These are phyloP conservation scores for Corchorus olitorius DNA, from an alignment of 345 rosid species.

Conservation along the genomic window DNA sequence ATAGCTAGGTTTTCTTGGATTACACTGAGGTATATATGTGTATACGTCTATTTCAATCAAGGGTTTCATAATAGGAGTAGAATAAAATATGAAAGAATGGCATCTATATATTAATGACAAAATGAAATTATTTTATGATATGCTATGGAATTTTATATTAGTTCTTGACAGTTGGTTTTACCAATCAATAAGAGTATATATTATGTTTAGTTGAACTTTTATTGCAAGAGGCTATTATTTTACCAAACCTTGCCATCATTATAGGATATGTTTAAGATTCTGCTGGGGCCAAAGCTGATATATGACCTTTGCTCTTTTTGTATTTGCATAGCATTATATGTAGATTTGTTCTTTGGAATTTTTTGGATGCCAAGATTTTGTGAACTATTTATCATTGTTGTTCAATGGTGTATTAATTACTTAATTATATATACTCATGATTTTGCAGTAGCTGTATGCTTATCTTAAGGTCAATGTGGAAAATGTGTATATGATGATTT, in stretches of 20 bases:
- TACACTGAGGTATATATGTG: not conserved
- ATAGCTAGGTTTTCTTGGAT: not conserved
- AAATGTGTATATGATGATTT: not conserved
- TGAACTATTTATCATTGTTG: not conserved
- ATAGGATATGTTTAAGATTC: conserved; percentile 15
- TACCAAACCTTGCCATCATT: conserved; percentile 6
- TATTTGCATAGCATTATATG: conserved; percentile 1
- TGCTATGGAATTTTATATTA: not conserved
- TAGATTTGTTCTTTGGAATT: conserved; percentile 6
- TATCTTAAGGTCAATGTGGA: not conserved
- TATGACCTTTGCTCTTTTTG: conserved; percentile 8
- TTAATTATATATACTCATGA: not conserved
- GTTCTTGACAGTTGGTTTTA: not conserved
- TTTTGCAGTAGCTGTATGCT: not conserved
- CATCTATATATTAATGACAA: not conserved
- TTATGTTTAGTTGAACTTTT: not conserved
- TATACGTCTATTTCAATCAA: not conserved
- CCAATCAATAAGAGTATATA: not conserved
- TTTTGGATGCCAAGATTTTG: conserved; percentile 19
- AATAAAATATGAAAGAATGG: not conserved
- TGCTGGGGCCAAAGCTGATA: conserved; percentile 21
- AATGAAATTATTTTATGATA: not conserved
- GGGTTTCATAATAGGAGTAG: not conserved
- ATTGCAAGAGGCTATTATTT: not conserved
- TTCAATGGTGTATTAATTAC: not conserved